Evolutionary conservation across 1,284 basidiomycete species (phyloP).

Genomic region (Xerocomus nothofagi): DNA sequence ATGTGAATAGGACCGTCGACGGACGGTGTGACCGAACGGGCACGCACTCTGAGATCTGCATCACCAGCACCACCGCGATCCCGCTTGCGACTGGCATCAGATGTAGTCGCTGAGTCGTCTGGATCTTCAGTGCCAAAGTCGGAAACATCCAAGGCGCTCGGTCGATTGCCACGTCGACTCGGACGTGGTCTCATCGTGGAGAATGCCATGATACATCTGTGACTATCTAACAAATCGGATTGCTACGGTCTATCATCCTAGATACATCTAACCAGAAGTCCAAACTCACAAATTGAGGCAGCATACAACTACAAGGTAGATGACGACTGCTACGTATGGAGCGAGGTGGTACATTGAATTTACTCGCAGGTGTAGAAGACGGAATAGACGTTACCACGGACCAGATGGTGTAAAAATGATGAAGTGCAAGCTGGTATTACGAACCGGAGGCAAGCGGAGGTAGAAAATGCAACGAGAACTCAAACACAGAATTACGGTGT

Average conservation of each 20-base stretch:
- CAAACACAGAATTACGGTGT: constrained; percentile 16
- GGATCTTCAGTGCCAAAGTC: constrained; percentile 24
- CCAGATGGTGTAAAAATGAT: constrained; percentile 6
- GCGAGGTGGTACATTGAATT: constrained; percentile 13
- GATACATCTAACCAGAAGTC: constrained; percentile 21
- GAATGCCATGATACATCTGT: too few species aligned
- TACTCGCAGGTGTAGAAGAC: constrained; percentile 8
- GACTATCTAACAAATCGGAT: neutral
- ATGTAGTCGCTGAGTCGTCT: constrained; percentile 28
- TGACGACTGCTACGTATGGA: constrained; percentile 3
- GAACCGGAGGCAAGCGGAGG: constrained; percentile 1
- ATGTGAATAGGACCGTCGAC: neutral
- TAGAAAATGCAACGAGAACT: constrained; percentile 10
- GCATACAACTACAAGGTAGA: constrained; percentile 12
- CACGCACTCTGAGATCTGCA: constrained; percentile 21
- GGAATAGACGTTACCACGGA: constrained; percentile 13
- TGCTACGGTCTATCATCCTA: constrained; percentile 8
- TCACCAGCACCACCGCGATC: constrained; percentile 15
- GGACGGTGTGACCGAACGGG: neutral
- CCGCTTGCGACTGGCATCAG: constrained; percentile 33
- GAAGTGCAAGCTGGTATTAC: constrained; percentile 19
- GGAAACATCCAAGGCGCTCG: constrained; percentile 37
- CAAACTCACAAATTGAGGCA: constrained; percentile 16
- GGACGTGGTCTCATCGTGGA: constrained; percentile 12
- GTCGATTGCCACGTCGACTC: constrained; percentile 32